phyloP scores from a whole-genome alignment of 2,329 filamentous ascomycete species.

The Neonectria coccinea region DNA sequence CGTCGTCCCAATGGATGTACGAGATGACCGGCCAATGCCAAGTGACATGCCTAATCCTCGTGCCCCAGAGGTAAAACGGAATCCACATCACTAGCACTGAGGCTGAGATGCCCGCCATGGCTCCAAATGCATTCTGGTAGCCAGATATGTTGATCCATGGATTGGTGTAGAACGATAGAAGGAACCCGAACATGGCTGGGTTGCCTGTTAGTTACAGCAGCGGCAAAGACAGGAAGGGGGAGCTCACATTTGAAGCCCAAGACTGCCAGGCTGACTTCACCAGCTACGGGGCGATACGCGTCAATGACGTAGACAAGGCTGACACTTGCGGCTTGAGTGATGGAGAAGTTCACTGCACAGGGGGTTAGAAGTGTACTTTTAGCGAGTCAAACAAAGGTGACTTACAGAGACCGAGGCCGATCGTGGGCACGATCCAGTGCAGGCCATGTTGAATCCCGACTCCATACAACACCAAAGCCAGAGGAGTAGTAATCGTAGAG shows the following conservation, averaged over 20 bases:
- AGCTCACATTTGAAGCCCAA: constrained; percentile 66
- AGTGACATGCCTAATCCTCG: constrained; percentile 58
- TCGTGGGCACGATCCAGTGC: constrained; percentile 67
- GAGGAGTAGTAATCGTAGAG: constrained; percentile 62
- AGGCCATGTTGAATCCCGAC: constrained; percentile 59
- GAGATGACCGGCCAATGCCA: constrained; percentile 62
- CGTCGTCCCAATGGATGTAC: constrained; percentile 62
- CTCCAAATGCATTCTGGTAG: constrained; percentile 64
- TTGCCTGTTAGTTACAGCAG: constrained; percentile 21
- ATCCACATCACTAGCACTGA: constrained; percentile 60
- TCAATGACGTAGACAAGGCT: constrained; percentile 69
- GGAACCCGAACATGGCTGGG: constrained; percentile 65
- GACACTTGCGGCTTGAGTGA: constrained; percentile 67
- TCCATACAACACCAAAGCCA: constrained; percentile 60
- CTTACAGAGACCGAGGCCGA: constrained; percentile 65
- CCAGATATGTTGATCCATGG: constrained; percentile 65
- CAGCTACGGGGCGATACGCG: constrained; percentile 67
- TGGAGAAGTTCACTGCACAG: constrained; percentile 63
- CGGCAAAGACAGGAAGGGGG: not conserved
- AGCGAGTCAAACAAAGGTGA: constrained; percentile 20
- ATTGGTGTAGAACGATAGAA: constrained; percentile 71
- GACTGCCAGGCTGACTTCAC: constrained; percentile 65
- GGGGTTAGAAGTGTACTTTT: constrained; percentile 8
- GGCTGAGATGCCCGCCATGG: constrained; percentile 68
- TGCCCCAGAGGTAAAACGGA: constrained; percentile 65